phyloP scores from a whole-genome alignment of 345 rosid genomes.

The Citrus mangshanensis region DNA sequence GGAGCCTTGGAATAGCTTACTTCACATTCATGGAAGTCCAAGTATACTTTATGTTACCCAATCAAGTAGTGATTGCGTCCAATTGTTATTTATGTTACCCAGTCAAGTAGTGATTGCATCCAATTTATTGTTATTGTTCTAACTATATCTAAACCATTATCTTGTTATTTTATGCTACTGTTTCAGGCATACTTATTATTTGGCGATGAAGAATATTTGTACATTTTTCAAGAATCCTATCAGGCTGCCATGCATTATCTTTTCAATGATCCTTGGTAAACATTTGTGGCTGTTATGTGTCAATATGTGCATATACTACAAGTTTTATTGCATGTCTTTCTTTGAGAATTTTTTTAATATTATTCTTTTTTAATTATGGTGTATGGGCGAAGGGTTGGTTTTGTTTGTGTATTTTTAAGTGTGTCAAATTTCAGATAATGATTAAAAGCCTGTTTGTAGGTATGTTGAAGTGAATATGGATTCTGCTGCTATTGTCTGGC shows the following conservation, averaged over 20 bases:
- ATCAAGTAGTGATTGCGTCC: neutral
- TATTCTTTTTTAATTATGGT: neutral
- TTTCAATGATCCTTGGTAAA: constrained; percentile 95
- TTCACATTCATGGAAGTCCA: neutral
- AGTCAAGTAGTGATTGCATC: neutral
- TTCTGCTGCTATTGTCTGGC: constrained; percentile 96
- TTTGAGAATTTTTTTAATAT: neutral
- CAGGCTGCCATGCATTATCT: constrained; percentile 86
- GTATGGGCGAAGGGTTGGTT: neutral
- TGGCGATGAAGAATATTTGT: constrained; percentile 92
- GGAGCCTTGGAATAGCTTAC: neutral
- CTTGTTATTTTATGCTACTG: constrained; percentile 2
- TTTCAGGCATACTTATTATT: constrained; percentile 91
- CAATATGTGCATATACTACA: constrained; percentile 25
- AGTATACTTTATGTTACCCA: neutral
- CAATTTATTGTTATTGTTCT: neutral
- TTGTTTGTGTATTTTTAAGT: neutral
- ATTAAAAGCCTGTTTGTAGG: constrained; percentile 43
- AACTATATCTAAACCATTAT: neutral
- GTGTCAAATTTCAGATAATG: neutral
- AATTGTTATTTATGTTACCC: neutral
- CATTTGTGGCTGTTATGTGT: constrained; percentile 23
- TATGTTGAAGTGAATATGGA: constrained; percentile 99
- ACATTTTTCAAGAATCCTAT: constrained; percentile 94
- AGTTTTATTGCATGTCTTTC: constrained; percentile 1